phyloP scores from a whole-genome alignment of 2,329 filamentous ascomycete genomes.

The Harringtonia aguacate region DNA sequence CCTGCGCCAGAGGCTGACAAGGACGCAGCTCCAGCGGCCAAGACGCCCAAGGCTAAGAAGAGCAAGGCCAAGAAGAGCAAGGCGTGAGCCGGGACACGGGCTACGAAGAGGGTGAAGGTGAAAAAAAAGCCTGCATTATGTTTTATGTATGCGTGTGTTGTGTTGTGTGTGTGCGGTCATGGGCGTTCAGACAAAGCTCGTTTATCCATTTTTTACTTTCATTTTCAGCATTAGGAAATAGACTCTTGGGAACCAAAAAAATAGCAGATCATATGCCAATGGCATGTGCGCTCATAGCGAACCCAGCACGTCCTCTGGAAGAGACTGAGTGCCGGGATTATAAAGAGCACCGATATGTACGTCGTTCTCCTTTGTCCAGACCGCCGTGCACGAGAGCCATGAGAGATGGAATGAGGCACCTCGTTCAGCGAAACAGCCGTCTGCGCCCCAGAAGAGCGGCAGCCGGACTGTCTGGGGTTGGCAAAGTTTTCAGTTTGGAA shows the following conservation, averaged over 20 bases:
- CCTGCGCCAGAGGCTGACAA: neutral
- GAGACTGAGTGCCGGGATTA: conserved; percentile 37
- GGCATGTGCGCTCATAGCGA: conserved; percentile 36
- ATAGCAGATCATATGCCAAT: neutral
- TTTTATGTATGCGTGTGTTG: neutral
- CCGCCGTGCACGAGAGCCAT: neutral
- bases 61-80: conserved; percentile 20
- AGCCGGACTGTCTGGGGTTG: conserved; percentile 6
- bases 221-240: neutral
- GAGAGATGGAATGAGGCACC: too few species aligned
- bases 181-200: too few species aligned
- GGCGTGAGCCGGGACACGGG: conserved; percentile 7
- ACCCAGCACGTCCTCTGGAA: conserved; percentile 38
- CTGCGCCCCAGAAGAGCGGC: conserved; percentile 12
- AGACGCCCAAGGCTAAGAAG: conserved; percentile 21
- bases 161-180: neutral
- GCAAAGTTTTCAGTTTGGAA: conserved; percentile 37
- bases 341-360: conserved; percentile 39
- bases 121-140: neutral
- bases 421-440: neutral
- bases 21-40: conserved; percentile 8
- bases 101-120: neutral
- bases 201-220: too few species aligned
- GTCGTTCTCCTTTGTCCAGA: conserved; percentile 1
- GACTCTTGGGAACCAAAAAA: neutral